Conservation (phyloP, 768 basidiomycete species). For the Artomyces pyxidatus region DNA sequence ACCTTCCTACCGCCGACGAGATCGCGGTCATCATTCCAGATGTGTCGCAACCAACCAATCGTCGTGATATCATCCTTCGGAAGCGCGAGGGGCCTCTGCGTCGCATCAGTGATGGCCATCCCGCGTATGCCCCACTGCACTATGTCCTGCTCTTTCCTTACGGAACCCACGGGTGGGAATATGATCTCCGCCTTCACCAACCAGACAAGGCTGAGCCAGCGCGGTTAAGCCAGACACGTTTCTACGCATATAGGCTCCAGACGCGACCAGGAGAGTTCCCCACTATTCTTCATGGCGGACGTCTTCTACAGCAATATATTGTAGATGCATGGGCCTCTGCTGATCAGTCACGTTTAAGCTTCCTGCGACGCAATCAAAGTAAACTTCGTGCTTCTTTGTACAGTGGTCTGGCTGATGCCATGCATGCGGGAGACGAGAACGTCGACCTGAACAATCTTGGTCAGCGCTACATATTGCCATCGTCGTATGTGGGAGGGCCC, state of each 20-base stretch:
- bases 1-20: slow-evolving; percentile 35
- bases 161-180: slow-evolving; percentile 32
- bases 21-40: slow-evolving; percentile 35
- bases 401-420: slow-evolving; percentile 26
- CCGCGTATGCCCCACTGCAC: slow-evolving; percentile 30
- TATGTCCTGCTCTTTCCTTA: slow-evolving; percentile 38
- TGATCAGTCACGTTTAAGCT: slow-evolving; percentile 33
- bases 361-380: slow-evolving; percentile 26
- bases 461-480: slow-evolving; percentile 29
- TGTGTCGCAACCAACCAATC: slow-evolving; percentile 12
- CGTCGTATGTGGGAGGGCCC: slow-evolving; percentile 34
- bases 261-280: slow-evolving; percentile 14
- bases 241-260: slow-evolving; percentile 28
- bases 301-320: slow-evolving; percentile 37
- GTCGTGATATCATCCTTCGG: slow-evolving; percentile 29
- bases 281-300: slow-evolving; percentile 27
- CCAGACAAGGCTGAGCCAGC: neutral
- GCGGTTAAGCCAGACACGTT: slow-evolving; percentile 22
- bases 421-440: slow-evolving; percentile 15
- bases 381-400: slow-evolving; percentile 28
- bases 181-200: slow-evolving; percentile 13
- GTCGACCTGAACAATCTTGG: slow-evolving; percentile 27
- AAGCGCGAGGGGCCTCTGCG: slow-evolving; percentile 19
- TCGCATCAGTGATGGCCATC: slow-evolving; percentile 27
- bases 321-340: slow-evolving; percentile 38